Base-by-base conservation (phyloP, 1,284 basidiomycete species). In the Mycosarcoma mackinlayi region DNA sequence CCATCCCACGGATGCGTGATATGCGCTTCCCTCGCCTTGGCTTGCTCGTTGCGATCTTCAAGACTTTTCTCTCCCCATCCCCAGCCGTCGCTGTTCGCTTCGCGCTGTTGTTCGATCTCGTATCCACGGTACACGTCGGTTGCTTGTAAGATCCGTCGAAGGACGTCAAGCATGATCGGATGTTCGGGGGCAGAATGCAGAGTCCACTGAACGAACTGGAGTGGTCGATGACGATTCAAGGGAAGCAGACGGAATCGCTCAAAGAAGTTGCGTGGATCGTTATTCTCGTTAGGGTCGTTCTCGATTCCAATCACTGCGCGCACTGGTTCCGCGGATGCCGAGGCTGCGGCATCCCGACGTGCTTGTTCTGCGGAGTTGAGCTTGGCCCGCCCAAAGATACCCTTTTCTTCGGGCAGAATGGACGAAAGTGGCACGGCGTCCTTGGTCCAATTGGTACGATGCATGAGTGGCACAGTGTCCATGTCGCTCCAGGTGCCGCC, bases 401-500 rank as follows among this genome's bases (percentile, higher is more conserved):
- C 61, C 8, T 41, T 56, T 30, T 51, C 40, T 27, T 55, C 38
- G 6, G 55, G 55, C 13, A 59, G 35, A 13, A 63, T 18, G 19
- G 62, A 54, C 0, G 63, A 37, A 1, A 72, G 44, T 3, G 69
- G 69, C 0, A 72, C 55, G 11, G 55, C 51, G 38, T 71, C 60
- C 27, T 60, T 67, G 34, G 63, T 53, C 72, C 72, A 74, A 30
- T 63, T 48, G 23, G 51, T 30, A 16, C 60, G 50, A 10, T 58
- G 59, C 68, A 70, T 64, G 28, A 75, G 55, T 11, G 73, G 64
- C 3, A 67, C 59, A 6, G 73, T 75, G 42, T 76, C 73, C 71
- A 76, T 69, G 19, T 76, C 73, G 48, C 65, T 61, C 66, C 70
- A 76, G 0, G 70, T 70, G 0, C 73, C 73, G 7, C 73, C 73